Conservation (phyloP, 192 early-diverging fungal species). For the Geosiphon pyriformis region DNA sequence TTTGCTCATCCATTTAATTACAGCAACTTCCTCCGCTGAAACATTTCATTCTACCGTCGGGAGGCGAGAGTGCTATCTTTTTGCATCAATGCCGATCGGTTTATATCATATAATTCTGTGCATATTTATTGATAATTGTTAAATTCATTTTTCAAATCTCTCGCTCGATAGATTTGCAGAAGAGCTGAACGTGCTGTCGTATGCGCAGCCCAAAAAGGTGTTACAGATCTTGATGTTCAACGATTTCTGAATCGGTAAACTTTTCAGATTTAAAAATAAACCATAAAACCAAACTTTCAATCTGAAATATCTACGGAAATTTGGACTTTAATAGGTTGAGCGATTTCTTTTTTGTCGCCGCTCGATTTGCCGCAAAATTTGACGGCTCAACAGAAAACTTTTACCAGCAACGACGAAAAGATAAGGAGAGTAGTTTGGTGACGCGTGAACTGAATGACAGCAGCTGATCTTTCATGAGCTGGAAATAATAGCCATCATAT, state of each 20-base stretch:
- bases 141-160: background rate
- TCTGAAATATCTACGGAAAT: no score
- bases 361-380: slow-evolving; percentile 69
- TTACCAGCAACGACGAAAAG: slow-evolving; percentile 46
- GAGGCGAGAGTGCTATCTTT: slow-evolving; percentile 72
- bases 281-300: no score
- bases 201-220: slow-evolving; percentile 54
- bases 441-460: slow-evolving; percentile 12
- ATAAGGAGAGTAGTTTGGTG: slow-evolving; percentile 15
- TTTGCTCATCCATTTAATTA: slow-evolving; percentile 39
- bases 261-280: background rate
- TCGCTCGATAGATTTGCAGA: slow-evolving; percentile 51
- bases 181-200: slow-evolving; percentile 80
- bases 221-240: slow-evolving; percentile 53
- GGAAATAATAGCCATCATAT: no score
- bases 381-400: slow-evolving; percentile 69
- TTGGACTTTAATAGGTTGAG: slow-evolving; percentile 60
- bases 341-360: slow-evolving; percentile 89
- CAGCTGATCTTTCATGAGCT: no score
- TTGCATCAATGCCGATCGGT: slow-evolving; percentile 82
- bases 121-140: background rate
- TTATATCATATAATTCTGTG: background rate
- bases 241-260: slow-evolving; percentile 67
- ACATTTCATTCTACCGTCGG: slow-evolving; percentile 60
- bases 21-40: slow-evolving; percentile 37